Percentiles rank a stretch among this genome's conserved stretches.
Evolutionary conservation across 2,329 filamentous ascomycete genomes (phyloP).

Genomic region (Fusarium sp.): DNA sequence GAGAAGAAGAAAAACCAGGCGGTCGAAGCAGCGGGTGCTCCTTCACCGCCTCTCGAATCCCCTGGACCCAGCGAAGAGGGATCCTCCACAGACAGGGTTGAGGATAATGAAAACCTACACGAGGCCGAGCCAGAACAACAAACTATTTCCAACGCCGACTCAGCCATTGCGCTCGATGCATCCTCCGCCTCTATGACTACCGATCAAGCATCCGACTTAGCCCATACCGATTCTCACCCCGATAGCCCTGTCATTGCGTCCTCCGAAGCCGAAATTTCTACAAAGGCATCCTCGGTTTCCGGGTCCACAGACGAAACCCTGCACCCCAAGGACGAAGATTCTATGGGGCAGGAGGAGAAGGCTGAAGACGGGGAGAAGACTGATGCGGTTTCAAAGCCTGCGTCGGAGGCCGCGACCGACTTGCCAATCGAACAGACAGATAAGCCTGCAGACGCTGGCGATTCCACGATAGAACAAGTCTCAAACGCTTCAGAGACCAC

Average conservation of each 20-base stretch:
- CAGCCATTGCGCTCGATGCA: conserved; percentile 63
- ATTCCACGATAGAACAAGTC: conserved; percentile 33
- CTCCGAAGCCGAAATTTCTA: conserved; percentile 69
- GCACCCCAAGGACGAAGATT: conserved; percentile 49
- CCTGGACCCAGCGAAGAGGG: conserved; percentile 37
- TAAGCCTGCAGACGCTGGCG: conserved; percentile 17
- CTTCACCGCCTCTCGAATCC: conserved; percentile 32
- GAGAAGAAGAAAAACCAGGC: conserved; percentile 68
- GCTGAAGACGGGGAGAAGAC: conserved; percentile 13
- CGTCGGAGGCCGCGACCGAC: conserved; percentile 36
- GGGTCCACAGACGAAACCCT: conserved; percentile 71
- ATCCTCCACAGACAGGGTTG: conserved; percentile 38
- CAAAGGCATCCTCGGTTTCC: conserved; percentile 71
- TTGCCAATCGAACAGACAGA: conserved; percentile 31
- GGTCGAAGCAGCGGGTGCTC: conserved; percentile 39
- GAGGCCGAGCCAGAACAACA: conserved; percentile 42
- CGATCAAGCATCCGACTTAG: conserved; percentile 61
- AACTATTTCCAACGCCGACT: conserved; percentile 62
- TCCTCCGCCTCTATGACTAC: conserved; percentile 54
- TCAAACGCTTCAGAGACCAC: conserved; percentile 31
- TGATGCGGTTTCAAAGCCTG: conserved; percentile 22
- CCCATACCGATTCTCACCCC: conserved; percentile 67
- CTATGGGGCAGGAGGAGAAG: conserved; percentile 32
- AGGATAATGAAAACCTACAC: conserved; percentile 34
- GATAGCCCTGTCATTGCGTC: conserved; percentile 64